phyloP scores from a whole-genome alignment of 768 basidiomycete species.

The Auriculariales sp. region DNA sequence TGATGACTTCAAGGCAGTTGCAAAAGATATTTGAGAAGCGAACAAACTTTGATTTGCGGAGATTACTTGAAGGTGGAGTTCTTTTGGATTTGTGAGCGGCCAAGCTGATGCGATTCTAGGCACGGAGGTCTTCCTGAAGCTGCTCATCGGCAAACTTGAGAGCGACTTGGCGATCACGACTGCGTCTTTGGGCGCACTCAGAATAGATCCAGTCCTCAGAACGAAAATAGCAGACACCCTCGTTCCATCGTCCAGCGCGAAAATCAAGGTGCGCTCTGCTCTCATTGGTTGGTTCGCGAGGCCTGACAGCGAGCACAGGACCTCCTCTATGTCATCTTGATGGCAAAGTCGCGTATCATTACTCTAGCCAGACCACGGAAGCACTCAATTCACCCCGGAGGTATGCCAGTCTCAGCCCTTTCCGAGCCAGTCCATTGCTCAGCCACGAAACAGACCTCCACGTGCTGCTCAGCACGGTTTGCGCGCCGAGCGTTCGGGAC shows the following conservation, averaged over 20 bases:
- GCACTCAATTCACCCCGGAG: constrained; percentile 90
- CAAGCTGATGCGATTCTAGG: constrained; percentile 28
- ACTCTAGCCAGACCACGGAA: constrained; percentile 82
- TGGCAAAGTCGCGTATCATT: constrained; percentile 62
- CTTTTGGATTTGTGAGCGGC: background rate
- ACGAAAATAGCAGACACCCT: constrained; percentile 66
- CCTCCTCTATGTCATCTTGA: constrained; percentile 80
- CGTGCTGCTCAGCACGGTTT: constrained; percentile 80
- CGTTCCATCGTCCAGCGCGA: constrained; percentile 63
- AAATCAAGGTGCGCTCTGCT: constrained; percentile 52
- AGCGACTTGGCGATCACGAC: constrained; percentile 69
- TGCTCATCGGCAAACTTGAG: constrained; percentile 56
- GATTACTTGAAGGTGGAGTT: constrained; percentile 46
- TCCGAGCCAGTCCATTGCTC: background rate
- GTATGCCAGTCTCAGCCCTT: constrained; percentile 22
- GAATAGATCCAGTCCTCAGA: constrained; percentile 52
- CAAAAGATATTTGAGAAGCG: constrained; percentile 75
- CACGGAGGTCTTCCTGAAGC: constrained; percentile 65
- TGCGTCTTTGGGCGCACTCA: constrained; percentile 69
- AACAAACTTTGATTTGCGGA: constrained; percentile 80
- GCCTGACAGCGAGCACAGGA: constrained; percentile 34
- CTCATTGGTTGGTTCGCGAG: background rate
- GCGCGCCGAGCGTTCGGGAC: constrained; percentile 56
- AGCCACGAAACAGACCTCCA: constrained; percentile 53
- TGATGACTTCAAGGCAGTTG: constrained; percentile 76